Percentiles rank a stretch among this genome's conserved stretches.
Conservation (phyloP, 768 basidiomycete genomes). For the Tricholoma flavovirens region DNA sequence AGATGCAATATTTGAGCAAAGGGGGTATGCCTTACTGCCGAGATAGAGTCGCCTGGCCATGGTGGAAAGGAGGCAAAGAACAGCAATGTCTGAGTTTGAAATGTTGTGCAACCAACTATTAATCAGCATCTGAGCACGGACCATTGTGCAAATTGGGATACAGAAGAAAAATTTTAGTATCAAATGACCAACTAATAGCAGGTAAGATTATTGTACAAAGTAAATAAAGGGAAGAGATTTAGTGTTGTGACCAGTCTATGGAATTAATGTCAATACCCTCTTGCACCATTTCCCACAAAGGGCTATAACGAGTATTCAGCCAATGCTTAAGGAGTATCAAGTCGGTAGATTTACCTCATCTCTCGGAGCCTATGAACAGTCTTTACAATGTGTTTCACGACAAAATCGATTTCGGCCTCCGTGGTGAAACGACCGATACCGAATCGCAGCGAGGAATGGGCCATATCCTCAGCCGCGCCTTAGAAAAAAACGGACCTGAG, state of each 20-base stretch:
- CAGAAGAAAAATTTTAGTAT: neutral
- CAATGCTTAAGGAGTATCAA: slow-evolving; percentile 2
- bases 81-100: slow-evolving; percentile 43
- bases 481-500: slow-evolving; percentile 5
- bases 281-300: slow-evolving; percentile 99
- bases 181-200: slow-evolving; percentile 6
- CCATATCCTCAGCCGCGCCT: slow-evolving; percentile 98
- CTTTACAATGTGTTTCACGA: slow-evolving; percentile 78
- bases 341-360: slow-evolving; percentile 61
- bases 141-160: slow-evolving; percentile 20
- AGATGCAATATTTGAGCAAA: slow-evolving; percentile 5
- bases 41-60: slow-evolving; percentile 87
- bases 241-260: slow-evolving; percentile 93
- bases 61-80: slow-evolving; percentile 34
- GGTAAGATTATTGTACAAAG: slow-evolving; percentile 10
- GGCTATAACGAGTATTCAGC: slow-evolving; percentile 39
- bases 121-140: slow-evolving; percentile 34
- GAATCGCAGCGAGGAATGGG: slow-evolving; percentile 95
- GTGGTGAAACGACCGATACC: slow-evolving; percentile 98
- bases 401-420: slow-evolving; percentile 93
- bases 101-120: slow-evolving; percentile 17
- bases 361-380: slow-evolving; percentile 89
- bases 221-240: slow-evolving; percentile 23
- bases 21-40: slow-evolving; percentile 51
- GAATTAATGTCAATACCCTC: slow-evolving; percentile 95